Base-by-base conservation (phyloP, 2,329 filamentous ascomycete species). In the Biscogniauxia sp. region DNA sequence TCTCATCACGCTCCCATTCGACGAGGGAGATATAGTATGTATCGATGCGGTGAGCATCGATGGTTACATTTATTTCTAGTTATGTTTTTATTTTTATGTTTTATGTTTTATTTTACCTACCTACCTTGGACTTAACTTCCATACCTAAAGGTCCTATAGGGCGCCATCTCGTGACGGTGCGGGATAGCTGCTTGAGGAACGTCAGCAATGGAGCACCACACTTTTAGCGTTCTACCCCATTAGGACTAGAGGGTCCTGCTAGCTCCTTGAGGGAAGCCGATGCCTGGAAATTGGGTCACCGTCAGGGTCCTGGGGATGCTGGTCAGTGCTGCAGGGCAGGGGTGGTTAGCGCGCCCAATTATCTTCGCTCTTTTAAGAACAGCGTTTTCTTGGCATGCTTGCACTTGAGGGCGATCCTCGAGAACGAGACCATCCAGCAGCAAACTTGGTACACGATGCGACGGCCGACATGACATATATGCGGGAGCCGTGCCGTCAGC, bases 251-350 rank as follows among this genome's bases (percentile, higher is more conserved):
- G 5, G 15, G 37, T 45, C 15, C 17, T 17, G 5, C 11, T 45
- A 45, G 37, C 37, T n/a, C 15, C 37, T 66, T 64, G 51, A 54
- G 64, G 64, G 58, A 66, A 66, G 62, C 62, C 62, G 63, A 65
- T 59, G 64, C 62, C 59, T 61, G 49, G 55, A 58, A 59, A 60
- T 59, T 45, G 37, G 37, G 37, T 45, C 37, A 13, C 28, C 56
- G 53, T 53, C 60, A 59, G 55, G 59, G 56, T 49, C 23, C 55
- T 51, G 23, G 32, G 45, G 52, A 32, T 59, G 55, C 57, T 53
- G 54, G 51, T 61, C 55, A 26, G 37, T 62, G 26, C 51, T 63
- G 54, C 61, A n/a, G 17, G 37, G n/a, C 37, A 45, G 13, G 37
- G 37, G 37, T 45, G 13, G 5, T 45, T 45, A 45, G 37, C 11